Evolutionary conservation across 1,284 basidiomycete species (phyloP).

Genomic region (Tausonia pullulans): DNA sequence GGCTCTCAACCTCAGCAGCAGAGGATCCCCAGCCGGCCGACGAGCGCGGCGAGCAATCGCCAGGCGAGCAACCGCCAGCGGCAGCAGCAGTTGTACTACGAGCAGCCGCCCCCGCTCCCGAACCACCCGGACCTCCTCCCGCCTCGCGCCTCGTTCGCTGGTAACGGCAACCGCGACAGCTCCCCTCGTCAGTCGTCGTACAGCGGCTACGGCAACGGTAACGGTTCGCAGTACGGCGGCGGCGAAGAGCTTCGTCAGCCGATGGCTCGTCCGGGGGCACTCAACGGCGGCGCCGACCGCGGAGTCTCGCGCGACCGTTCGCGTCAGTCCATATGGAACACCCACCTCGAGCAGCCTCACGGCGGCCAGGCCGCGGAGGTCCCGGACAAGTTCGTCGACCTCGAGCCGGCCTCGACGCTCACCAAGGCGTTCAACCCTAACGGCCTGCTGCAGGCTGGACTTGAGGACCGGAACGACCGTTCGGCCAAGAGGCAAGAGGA

Average conservation of each 20-base stretch:
- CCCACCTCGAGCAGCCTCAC: conserved; percentile 60
- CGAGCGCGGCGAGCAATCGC: no score
- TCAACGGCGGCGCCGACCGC: not conserved
- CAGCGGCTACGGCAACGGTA: not conserved
- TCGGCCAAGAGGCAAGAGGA: conserved; percentile 92
- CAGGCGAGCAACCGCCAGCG: no score
- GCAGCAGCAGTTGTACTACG: no score
- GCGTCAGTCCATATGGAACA: conserved; percentile 53
- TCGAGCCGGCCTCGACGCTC: conserved; percentile 64
- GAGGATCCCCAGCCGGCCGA: no score
- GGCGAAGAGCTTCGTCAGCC: conserved; percentile 20
- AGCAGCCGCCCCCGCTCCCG: no score
- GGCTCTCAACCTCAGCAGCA: not conserved
- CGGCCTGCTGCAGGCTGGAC: conserved; percentile 82
- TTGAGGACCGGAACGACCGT: conserved; percentile 89
- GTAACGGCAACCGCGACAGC: not conserved
- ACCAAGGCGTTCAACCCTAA: conserved; percentile 90
- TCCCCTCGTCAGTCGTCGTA: conserved; percentile 3
- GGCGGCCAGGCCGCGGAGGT: conserved; percentile 39
- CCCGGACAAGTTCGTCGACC: conserved; percentile 53
- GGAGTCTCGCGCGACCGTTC: not conserved
- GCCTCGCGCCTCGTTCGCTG: conserved; percentile 2
- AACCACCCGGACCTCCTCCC: not conserved
- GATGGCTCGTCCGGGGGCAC: conserved; percentile 16
- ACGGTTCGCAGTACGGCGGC: not conserved